Evolutionary conservation across 2,329 filamentous ascomycete species (phyloP).

Genomic region (Colletotrichum brevisporum): DNA sequence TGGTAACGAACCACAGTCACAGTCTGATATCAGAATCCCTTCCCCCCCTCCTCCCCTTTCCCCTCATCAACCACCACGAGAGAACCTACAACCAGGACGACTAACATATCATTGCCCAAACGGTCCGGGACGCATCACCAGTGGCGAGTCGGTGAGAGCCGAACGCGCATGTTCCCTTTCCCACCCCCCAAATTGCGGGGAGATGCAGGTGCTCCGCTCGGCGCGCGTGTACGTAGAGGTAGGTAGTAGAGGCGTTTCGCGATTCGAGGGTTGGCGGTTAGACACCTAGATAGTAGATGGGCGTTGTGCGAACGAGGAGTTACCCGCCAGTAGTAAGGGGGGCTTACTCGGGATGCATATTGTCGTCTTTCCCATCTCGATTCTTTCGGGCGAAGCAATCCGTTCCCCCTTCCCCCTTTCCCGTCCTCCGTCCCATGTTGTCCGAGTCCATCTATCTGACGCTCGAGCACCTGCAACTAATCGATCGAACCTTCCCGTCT

Average conservation of each 20-base stretch:
- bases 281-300: not conserved
- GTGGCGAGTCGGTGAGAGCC: conserved; percentile 37
- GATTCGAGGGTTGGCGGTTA: not conserved
- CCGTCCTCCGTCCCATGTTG: not conserved
- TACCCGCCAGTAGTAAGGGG: too few species aligned
- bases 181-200: conserved; percentile 7
- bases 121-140: conserved; percentile 1
- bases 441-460: conserved; percentile 25
- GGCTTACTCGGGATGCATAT: not conserved
- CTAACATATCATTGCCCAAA: conserved; percentile 32
- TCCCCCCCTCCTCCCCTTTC: not conserved
- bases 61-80: not conserved
- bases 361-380: conserved; percentile 26
- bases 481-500: conserved; percentile 23
- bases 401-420: not conserved
- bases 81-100: not conserved
- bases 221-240: not conserved
- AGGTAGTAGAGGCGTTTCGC: not conserved
- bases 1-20: not conserved
- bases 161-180: not conserved
- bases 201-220: conserved; percentile 2
- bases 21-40: not conserved
- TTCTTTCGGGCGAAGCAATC: not conserved
- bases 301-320: not conserved
- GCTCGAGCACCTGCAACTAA: conserved; percentile 25